Evolutionary conservation across 2,329 filamentous ascomycete genomes (phyloP), one percentile per base, ranked within the genome.

Genomic region (Zelopaecilomyces penicillatus): DNA sequence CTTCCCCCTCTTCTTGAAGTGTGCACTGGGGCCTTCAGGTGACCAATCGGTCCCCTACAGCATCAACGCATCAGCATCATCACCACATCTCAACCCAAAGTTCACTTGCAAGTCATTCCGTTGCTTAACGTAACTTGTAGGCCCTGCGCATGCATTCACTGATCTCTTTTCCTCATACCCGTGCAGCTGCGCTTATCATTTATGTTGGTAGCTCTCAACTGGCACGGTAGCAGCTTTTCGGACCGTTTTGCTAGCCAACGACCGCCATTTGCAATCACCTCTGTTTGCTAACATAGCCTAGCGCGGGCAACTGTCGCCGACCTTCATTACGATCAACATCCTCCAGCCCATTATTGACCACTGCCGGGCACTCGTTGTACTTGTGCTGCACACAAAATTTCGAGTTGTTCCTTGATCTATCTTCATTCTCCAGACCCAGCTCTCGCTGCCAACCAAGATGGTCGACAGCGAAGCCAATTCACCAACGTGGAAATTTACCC

Each of bases 401-500:
- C 32, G 8, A 34, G 32, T 8, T n/a, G 32, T 34, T 8, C n/a
- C 32, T 8, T 8, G 32, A 8, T 8, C n/a, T n/a, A n/a, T n/a
- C n/a, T n/a, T n/a, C n/a, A n/a, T n/a, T 49, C 51, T 46, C 50
- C 50, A 49, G 43, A 51, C 51, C 59, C 50, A 53, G 56, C 59
- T 56, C 45, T 59, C 55, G 53, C 58, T 59, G 57, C 55, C 57
- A 53, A 58, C 59, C 71, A 91, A 84, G 75, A 96, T 97, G 90
- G 90, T 93, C 76, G 90, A 96, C 80, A 85, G 84, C 75, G 89
- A 95, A 74, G 78, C 85, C 72, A 88, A 82, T 77, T 84, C 87
- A 73, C 90, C 90, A 65, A 97, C 90, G 72, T 97, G 91, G 91
- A 97, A 97, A 78, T 97, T 97, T 74, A 97, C 91, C 69, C 91